Percentiles rank a stretch among this genome's conserved stretches.
phyloP scores from a whole-genome alignment of 108 stramenopile species.

The Fragilaria crotonensis region DNA sequence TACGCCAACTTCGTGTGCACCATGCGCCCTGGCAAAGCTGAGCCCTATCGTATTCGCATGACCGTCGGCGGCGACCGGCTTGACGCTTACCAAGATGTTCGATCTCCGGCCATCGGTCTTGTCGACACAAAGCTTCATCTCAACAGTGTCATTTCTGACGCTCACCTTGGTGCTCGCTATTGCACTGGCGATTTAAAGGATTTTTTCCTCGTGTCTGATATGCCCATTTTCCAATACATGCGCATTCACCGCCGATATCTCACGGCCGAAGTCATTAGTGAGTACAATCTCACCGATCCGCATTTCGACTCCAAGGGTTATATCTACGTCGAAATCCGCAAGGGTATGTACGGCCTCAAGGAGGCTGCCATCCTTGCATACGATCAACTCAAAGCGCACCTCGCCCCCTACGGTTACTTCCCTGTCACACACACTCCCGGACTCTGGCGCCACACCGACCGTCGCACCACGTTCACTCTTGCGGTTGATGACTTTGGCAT shows the following conservation, averaged over 20 bases:
- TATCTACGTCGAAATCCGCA: slow-evolving; percentile 18
- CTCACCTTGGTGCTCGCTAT: slow-evolving; percentile 9
- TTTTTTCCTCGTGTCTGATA: slow-evolving; percentile 32
- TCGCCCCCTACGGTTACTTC: too few relatives aligned
- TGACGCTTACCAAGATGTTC: slow-evolving; percentile 19
- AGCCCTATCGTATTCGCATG: slow-evolving; percentile 15
- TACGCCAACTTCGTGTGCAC: slow-evolving; percentile 12
- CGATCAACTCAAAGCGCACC: too few relatives aligned
- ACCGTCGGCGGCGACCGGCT: slow-evolving; percentile 32
- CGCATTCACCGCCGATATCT: slow-evolving; percentile 23
- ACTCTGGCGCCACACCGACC: too few relatives aligned
- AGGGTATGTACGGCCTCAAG: slow-evolving; percentile 40
- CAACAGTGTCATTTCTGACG: slow-evolving; percentile 39
- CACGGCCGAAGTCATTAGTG: slow-evolving; percentile 22
- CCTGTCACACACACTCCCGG: too few relatives aligned
- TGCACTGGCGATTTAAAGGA: slow-evolving; percentile 25
- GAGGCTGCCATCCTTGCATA: too few relatives aligned
- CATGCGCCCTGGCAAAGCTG: slow-evolving; percentile 15
- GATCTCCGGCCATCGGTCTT: slow-evolving; percentile 30
- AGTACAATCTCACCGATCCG: slow-evolving; percentile 18
- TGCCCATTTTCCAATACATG: slow-evolving; percentile 30
- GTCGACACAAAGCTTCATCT: slow-evolving; percentile 30
- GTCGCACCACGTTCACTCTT: slow-evolving; percentile 21
- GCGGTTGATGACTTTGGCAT: slow-evolving; percentile 50
- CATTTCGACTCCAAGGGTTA: slow-evolving; percentile 6